A percentile compares a stretch with the other conserved stretches of the same genome.
Evolutionary conservation across 176 grass and related monocot species (phyloP).

Genomic region (Rhynchospora pubera): DNA sequence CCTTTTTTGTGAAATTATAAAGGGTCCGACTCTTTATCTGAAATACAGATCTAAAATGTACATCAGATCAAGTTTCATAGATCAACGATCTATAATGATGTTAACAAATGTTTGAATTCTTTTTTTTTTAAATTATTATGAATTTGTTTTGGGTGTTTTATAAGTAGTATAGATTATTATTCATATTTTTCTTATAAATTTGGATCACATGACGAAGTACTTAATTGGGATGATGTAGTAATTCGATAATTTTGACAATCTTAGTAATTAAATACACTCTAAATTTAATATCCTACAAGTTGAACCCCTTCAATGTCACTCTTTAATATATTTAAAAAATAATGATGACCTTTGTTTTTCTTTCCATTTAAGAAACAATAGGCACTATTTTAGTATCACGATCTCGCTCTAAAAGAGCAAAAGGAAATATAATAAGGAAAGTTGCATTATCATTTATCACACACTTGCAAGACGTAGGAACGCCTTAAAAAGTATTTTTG

Average conservation of each 20-base stretch:
- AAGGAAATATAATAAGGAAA: not conserved
- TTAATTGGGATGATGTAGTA: not conserved
- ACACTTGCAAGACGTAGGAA: not conserved
- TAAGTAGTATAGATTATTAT: too few species aligned
- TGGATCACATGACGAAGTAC: not conserved
- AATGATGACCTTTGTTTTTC: not conserved
- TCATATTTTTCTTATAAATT: not conserved
- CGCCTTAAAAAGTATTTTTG: not conserved
- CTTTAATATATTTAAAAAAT: not conserved
- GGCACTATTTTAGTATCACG: not conserved
- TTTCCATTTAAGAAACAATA: not conserved
- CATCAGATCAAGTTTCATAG: too few species aligned
- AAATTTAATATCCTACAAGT: not conserved
- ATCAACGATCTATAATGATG: too few species aligned
- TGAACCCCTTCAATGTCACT: not conserved
- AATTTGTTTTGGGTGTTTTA: too few species aligned
- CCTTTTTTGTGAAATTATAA: too few species aligned
- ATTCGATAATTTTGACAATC: not conserved
- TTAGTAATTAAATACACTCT: not conserved
- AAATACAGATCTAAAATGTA: too few species aligned
- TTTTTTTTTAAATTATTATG: too few species aligned
- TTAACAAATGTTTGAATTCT: too few species aligned
- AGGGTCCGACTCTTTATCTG: too few species aligned
- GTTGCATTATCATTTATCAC: not conserved
- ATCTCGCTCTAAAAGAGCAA: not conserved